Evolutionary conservation across 2,329 filamentous ascomycete genomes (phyloP).

Genomic region (Ascochyta rabiei): DNA sequence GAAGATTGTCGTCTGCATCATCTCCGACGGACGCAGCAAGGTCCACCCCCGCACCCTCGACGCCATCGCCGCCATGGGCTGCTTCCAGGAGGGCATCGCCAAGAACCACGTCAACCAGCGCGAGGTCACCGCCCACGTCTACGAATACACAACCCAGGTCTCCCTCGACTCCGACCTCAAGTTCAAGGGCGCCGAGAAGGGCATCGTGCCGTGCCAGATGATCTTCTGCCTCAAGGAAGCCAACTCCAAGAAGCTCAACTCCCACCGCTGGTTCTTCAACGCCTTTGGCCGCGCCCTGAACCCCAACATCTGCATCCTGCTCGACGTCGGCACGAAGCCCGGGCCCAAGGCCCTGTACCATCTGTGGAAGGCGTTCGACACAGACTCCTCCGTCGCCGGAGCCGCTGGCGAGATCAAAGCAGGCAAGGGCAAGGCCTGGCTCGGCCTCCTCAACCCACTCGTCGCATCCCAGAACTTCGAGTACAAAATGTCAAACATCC

Average conservation of each 20-base stretch:
- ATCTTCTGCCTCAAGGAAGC: conserved; percentile 99
- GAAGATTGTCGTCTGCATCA: conserved; percentile 97
- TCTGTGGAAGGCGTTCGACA: conserved; percentile 98
- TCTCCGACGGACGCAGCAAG: conserved; percentile 91
- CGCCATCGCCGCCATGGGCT: conserved; percentile 92
- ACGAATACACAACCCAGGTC: conserved; percentile 98
- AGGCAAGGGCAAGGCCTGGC: conserved; percentile 85
- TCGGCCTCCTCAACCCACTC: conserved; percentile 86
- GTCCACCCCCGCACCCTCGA: conserved; percentile 94
- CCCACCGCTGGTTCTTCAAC: conserved; percentile 99
- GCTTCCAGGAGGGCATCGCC: conserved; percentile 97
- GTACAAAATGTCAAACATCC: conserved; percentile 99
- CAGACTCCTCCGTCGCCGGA: conserved; percentile 94
- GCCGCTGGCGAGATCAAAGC: conserved; percentile 98
- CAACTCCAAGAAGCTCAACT: conserved; percentile 97
- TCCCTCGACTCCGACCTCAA: conserved; percentile 94
- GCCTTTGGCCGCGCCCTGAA: conserved; percentile 91
- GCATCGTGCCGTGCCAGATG: conserved; percentile 96
- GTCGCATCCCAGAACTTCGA: conserved; percentile 99
- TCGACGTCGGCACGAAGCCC: conserved; percentile 94
- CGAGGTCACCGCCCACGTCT: conserved; percentile 94
- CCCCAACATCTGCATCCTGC: conserved; percentile 93
- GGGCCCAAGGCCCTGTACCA: conserved; percentile 92
- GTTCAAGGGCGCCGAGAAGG: conserved; percentile 99
- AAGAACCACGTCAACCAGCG: conserved; percentile 98